Conservation (phyloP, 495 filamentous ascomycete species). For the Hypoxylon crocopeplum region DNA sequence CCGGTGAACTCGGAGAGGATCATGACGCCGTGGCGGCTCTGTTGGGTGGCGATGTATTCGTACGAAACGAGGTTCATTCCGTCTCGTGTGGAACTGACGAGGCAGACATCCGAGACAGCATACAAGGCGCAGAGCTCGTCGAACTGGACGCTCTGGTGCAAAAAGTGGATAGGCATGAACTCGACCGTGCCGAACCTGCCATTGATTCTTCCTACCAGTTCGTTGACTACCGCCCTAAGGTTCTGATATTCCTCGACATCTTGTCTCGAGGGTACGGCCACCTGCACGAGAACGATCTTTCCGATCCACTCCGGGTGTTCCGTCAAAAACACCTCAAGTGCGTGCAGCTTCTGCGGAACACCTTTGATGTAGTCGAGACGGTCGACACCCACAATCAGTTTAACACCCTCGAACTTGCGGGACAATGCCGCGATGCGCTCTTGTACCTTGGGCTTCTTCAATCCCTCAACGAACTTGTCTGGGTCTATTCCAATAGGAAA, state of each 20-base stretch:
- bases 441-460: slow-evolving; percentile 80
- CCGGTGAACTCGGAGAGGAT: slow-evolving; percentile 93
- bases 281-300: slow-evolving; percentile 90
- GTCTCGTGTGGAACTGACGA: slow-evolving; percentile 90
- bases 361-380: slow-evolving; percentile 96
- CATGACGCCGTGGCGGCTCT: slow-evolving; percentile 83
- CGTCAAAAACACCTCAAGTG: slow-evolving; percentile 86
- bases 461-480: slow-evolving; percentile 87
- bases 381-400: slow-evolving; percentile 92
- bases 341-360: slow-evolving; percentile 92
- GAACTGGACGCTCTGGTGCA: slow-evolving; percentile 88
- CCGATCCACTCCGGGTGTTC: slow-evolving; percentile 92
- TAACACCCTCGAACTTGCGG: slow-evolving; percentile 83
- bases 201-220: slow-evolving; percentile 89
- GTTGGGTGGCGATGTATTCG: slow-evolving; percentile 92
- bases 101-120: slow-evolving; percentile 85
- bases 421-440: slow-evolving; percentile 78
- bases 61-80: slow-evolving; percentile 98
- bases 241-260: slow-evolving; percentile 98
- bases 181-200: slow-evolving; percentile 92
- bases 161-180: slow-evolving; percentile 92
- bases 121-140: slow-evolving; percentile 93
- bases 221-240: slow-evolving; percentile 85
- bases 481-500: slow-evolving; percentile 97
- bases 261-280: slow-evolving; percentile 88